These are phyloP conservation scores for Dorcoceras hygrometricum DNA, from an alignment of 257 asterid species.

Conservation along the genomic window DNA sequence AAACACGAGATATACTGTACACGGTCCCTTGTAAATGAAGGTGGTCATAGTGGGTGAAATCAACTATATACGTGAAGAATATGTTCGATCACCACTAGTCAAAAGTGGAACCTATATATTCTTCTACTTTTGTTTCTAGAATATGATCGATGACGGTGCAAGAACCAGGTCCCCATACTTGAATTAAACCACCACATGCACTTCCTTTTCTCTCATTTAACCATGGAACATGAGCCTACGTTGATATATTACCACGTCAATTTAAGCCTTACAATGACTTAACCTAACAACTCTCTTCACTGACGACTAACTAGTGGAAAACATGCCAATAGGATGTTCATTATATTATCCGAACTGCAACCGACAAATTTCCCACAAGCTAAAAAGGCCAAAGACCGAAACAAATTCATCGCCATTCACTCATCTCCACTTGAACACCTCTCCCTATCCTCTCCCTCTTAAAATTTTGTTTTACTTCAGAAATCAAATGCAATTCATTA, in stretches of 20 bases:
- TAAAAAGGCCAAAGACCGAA: constrained; percentile 1
- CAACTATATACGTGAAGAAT: neutral
- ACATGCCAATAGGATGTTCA: too few species aligned
- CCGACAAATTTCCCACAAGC: neutral
- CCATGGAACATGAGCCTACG: too few species aligned
- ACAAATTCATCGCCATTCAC: constrained; percentile 10
- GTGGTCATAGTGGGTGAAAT: neutral
- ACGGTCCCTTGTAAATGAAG: neutral
- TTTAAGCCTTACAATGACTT: too few species aligned
- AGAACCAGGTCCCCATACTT: neutral
- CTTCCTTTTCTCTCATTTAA: neutral
- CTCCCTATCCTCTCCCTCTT: constrained; percentile 5
- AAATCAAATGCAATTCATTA: constrained; percentile 22
- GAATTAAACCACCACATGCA: neutral
- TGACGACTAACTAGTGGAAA: too few species aligned
- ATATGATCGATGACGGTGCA: too few species aligned
- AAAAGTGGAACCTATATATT: neutral
- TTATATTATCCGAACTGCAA: too few species aligned
- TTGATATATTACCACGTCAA: too few species aligned
- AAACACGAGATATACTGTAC: too few species aligned
- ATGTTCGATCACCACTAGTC: neutral
- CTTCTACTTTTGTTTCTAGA: neutral
- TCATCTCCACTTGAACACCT: constrained; percentile 8
- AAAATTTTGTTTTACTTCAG: neutral
- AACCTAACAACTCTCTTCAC: too few species aligned